Evolutionary conservation across 78 protist genomes (phyloP).

Genomic region (Dictyostelium citrinum): DNA sequence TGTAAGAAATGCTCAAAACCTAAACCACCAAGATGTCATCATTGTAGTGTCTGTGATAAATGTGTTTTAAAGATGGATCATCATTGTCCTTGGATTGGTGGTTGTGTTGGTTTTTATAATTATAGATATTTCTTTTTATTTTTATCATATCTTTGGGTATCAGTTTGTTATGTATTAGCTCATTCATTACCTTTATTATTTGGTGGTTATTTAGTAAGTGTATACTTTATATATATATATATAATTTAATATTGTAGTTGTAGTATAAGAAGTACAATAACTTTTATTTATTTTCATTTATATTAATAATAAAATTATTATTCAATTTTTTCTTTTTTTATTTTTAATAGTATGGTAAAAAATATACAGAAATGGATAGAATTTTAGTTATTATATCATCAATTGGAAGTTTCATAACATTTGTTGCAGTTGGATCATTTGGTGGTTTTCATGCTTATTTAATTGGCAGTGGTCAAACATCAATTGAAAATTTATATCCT

Average conservation of each 20-base stretch:
- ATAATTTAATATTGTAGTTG: no score
- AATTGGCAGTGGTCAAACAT: constrained; percentile 54
- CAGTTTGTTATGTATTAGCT: neutral
- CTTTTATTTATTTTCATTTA: no score
- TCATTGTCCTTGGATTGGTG: constrained; percentile 96
- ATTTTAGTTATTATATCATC: constrained; percentile 31
- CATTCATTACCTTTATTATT: constrained; percentile 13
- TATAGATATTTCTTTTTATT: constrained; percentile 32
- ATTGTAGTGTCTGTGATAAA: constrained; percentile 87
- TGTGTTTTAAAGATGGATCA: constrained; percentile 93
- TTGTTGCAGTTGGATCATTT: constrained; percentile 27
- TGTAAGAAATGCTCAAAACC: constrained; percentile 36
- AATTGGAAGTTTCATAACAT: neutral
- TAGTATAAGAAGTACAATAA: no score
- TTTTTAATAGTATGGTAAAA: neutral
- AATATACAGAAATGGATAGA: constrained; percentile 17
- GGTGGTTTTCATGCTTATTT: constrained; percentile 37
- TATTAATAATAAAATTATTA: no score
- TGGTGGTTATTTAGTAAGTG: neutral
- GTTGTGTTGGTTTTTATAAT: constrained; percentile 89
- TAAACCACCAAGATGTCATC: constrained; percentile 88
- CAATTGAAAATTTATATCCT: constrained; percentile 48
- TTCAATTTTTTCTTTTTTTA: no score
- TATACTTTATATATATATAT: no score
- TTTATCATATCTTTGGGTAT: constrained; percentile 19